Conservation (phyloP, 2,329 filamentous ascomycete species). For the Ampelomyces quisqualis region DNA sequence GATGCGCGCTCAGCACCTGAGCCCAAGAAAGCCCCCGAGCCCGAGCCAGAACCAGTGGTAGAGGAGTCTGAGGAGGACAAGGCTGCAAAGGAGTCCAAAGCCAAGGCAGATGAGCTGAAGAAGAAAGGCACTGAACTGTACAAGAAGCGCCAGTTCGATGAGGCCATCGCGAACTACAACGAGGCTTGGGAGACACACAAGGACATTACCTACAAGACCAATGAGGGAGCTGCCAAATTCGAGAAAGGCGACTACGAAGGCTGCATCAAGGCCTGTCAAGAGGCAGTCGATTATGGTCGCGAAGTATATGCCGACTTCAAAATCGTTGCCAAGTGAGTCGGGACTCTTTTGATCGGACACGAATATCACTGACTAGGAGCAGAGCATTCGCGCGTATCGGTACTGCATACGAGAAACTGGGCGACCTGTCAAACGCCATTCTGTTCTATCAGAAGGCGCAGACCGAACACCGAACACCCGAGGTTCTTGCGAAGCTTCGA, state of each 20-base stretch:
- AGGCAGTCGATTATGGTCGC: slow-evolving; percentile 87
- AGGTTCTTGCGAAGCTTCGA: slow-evolving; percentile 89
- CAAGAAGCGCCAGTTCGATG: slow-evolving; percentile 97
- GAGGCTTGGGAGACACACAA: slow-evolving; percentile 95
- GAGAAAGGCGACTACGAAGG: slow-evolving; percentile 94
- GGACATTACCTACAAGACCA: slow-evolving; percentile 97
- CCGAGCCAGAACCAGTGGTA: slow-evolving; percentile 66
- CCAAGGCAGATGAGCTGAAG: slow-evolving; percentile 92
- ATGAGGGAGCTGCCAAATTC: slow-evolving; percentile 88
- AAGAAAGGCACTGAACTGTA: slow-evolving; percentile 89
- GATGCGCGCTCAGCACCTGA: slow-evolving; percentile 61
- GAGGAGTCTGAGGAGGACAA: slow-evolving; percentile 83
- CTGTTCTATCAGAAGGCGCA: slow-evolving; percentile 91
- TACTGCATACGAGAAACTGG: slow-evolving; percentile 86
- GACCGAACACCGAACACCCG: slow-evolving; percentile 94
- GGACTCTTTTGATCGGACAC: not conserved
- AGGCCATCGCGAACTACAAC: slow-evolving; percentile 88
- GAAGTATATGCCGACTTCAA: slow-evolving; percentile 95
- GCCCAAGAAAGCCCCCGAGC: slow-evolving; percentile 54
- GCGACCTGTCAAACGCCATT: slow-evolving; percentile 76
- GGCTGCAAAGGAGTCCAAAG: slow-evolving; percentile 87
- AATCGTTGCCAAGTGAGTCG: slow-evolving; percentile 79
- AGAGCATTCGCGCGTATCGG: slow-evolving; percentile 91
- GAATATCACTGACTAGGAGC: slow-evolving; percentile 9
- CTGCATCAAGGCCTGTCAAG: slow-evolving; percentile 80